These are phyloP conservation scores for Talaromyces sp. DNA, from an alignment of 2,329 filamentous ascomycete species.

Conservation along the genomic window DNA sequence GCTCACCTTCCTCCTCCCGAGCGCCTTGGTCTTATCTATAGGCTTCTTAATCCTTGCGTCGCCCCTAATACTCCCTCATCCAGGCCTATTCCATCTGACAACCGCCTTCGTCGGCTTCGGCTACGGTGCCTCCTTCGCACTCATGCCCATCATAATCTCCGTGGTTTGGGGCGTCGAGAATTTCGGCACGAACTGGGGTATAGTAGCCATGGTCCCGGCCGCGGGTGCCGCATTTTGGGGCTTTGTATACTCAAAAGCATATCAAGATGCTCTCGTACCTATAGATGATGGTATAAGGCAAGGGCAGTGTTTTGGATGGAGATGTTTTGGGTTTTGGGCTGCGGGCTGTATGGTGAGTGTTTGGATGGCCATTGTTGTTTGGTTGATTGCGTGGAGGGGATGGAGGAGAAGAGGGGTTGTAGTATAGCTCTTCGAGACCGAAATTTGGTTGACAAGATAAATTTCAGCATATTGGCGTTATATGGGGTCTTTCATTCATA, in stretches of 20 bases:
- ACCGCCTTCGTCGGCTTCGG: slow-evolving; percentile 82
- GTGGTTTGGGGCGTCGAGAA: slow-evolving; percentile 99
- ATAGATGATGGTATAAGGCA: neutral
- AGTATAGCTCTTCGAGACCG: slow-evolving; percentile 42
- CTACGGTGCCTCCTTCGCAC: slow-evolving; percentile 86
- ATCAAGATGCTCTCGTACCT: slow-evolving; percentile 30
- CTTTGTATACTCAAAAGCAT: slow-evolving; percentile 67
- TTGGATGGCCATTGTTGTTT: slow-evolving; percentile 69
- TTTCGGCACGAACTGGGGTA: slow-evolving; percentile 97
- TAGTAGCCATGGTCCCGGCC: slow-evolving; percentile 88
- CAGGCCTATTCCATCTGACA: slow-evolving; percentile 78
- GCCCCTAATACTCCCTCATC: slow-evolving; percentile 73
- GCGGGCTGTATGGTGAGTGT: slow-evolving; percentile 69
- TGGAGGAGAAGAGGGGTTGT: slow-evolving; percentile 76
- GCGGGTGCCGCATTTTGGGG: slow-evolving; percentile 87
- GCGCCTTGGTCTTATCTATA: slow-evolving; percentile 68
- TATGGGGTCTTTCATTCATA: neutral
- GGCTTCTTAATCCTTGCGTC: slow-evolving; percentile 77
- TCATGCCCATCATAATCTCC: slow-evolving; percentile 88
- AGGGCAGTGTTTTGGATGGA: slow-evolving; percentile 72
- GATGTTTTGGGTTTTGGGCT: slow-evolving; percentile 88
- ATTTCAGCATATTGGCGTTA: neutral
- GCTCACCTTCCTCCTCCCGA: slow-evolving; percentile 72
- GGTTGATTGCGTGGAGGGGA: slow-evolving; percentile 79
- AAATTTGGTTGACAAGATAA: neutral